phyloP scores from a whole-genome alignment of 1,284 basidiomycete species.

The Naganishia liquefaciens region DNA sequence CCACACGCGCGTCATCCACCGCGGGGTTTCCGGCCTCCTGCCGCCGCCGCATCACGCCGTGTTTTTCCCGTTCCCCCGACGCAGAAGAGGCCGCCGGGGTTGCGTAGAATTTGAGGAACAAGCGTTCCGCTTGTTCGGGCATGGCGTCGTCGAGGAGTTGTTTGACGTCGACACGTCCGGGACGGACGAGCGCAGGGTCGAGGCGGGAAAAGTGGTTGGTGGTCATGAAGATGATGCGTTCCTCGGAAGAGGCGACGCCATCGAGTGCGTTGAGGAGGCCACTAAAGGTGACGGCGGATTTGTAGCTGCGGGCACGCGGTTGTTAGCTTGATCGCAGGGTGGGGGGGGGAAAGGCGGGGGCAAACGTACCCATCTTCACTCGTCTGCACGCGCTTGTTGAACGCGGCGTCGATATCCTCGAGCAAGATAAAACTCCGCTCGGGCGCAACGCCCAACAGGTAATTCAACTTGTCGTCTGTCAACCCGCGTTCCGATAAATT shows the following conservation, averaged over 20 bases:
- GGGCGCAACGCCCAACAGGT: constrained; percentile 88
- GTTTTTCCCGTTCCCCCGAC: constrained; percentile 31
- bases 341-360: background rate
- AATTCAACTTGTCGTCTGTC: constrained; percentile 94
- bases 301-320: constrained; percentile 64
- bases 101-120: constrained; percentile 84
- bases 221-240: constrained; percentile 98
- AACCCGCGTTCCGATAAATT: constrained; percentile 96
- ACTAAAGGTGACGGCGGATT: constrained; percentile 94
- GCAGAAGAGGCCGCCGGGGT: constrained; percentile 23
- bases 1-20: constrained; percentile 46
- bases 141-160: constrained; percentile 85
- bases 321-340: background rate
- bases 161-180: constrained; percentile 87
- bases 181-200: constrained; percentile 85
- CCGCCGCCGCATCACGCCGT: constrained; percentile 47
- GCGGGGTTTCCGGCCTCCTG: background rate
- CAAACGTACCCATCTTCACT: constrained; percentile 74
- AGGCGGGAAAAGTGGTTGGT: constrained; percentile 79
- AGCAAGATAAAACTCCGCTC: constrained; percentile 90
- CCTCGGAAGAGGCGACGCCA: constrained; percentile 94
- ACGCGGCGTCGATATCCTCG: constrained; percentile 98
- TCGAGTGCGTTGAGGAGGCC: constrained; percentile 96
- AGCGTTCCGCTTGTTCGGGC: constrained; percentile 71
- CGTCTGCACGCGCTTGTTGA: constrained; percentile 84